Percentiles rank a stretch among this genome's conserved stretches.
These are phyloP conservation scores for Hyaloraphidium curvatum DNA, from an alignment of 192 early-diverging fungal genomes.

Conservation along the genomic window DNA sequence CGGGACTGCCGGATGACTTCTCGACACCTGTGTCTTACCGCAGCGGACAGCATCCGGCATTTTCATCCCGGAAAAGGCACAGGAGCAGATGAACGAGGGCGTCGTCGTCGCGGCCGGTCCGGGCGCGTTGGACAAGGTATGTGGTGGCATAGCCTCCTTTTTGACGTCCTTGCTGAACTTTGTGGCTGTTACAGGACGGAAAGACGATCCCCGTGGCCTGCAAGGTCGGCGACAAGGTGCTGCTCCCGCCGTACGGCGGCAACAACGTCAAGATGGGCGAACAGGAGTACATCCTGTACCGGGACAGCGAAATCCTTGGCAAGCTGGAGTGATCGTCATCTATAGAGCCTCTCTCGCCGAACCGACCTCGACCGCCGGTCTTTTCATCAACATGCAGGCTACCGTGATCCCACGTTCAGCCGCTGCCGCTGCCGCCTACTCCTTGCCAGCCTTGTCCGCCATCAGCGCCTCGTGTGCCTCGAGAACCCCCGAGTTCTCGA, in stretches of 20 bases:
- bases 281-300: conserved; percentile 82
- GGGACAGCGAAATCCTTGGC: conserved; percentile 84
- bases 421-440: no score
- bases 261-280: conserved; percentile 74
- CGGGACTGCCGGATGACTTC: background rate
- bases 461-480: no score
- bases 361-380: no score
- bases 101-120: conserved; percentile 85
- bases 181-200: conserved; percentile 58
- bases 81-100: conserved; percentile 92
- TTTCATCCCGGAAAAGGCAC: conserved; percentile 96
- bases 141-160: background rate
- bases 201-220: conserved; percentile 58
- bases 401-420: no score
- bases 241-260: conserved; percentile 92
- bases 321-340: conserved; percentile 43
- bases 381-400: no score
- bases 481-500: no score
- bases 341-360: no score
- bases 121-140: conserved; percentile 57
- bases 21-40: background rate
- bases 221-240: conserved; percentile 80
- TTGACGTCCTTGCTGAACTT: conserved; percentile 3
- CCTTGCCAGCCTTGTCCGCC: no score
- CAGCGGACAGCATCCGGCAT: conserved; percentile 91